Conservation (phyloP, 441 rosid species). For the Brassica balearica region DNA sequence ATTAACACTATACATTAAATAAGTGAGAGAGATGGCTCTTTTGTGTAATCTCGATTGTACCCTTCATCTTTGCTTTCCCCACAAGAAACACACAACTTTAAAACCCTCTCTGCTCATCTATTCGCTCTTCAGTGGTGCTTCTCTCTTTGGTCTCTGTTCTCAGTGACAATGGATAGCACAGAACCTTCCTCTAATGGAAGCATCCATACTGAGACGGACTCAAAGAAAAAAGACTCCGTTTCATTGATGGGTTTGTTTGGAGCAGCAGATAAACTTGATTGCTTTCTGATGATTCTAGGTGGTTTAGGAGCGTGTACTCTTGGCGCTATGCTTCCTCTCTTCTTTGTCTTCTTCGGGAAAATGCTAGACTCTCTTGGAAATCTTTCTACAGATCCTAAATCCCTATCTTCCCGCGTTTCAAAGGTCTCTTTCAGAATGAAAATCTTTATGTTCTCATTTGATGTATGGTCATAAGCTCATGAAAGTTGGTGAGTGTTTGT, state of each 20-base stretch:
- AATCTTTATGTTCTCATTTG: background rate
- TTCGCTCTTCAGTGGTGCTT: background rate
- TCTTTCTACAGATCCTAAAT: conserved; percentile 58
- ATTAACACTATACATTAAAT: conserved; percentile 32
- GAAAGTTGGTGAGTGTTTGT: background rate
- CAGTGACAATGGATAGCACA: conserved; percentile 26
- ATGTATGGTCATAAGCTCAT: background rate
- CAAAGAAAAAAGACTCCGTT: conserved; percentile 45
- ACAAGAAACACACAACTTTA: conserved; percentile 30
- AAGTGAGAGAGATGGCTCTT: conserved; percentile 12
- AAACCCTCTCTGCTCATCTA: background rate
- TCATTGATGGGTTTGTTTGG: conserved; percentile 71
- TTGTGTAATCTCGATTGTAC: background rate
- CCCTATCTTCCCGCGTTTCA: conserved; percentile 61
- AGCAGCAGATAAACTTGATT: conserved; percentile 71
- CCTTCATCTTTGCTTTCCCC: conserved; percentile 19
- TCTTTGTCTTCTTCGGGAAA: conserved; percentile 68
- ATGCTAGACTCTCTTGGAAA: conserved; percentile 80
- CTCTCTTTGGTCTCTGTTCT: background rate
- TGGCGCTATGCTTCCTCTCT: conserved; percentile 73
- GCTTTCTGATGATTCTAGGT: conserved; percentile 63
- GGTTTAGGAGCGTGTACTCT: conserved; percentile 64
- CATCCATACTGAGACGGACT: background rate
- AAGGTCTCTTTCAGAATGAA: conserved; percentile 49
- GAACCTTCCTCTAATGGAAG: conserved; percentile 18